Evolutionary conservation across 768 basidiomycete species (phyloP), one percentile per base, ranked within the genome.

Genomic region (Podaxis sp.): DNA sequence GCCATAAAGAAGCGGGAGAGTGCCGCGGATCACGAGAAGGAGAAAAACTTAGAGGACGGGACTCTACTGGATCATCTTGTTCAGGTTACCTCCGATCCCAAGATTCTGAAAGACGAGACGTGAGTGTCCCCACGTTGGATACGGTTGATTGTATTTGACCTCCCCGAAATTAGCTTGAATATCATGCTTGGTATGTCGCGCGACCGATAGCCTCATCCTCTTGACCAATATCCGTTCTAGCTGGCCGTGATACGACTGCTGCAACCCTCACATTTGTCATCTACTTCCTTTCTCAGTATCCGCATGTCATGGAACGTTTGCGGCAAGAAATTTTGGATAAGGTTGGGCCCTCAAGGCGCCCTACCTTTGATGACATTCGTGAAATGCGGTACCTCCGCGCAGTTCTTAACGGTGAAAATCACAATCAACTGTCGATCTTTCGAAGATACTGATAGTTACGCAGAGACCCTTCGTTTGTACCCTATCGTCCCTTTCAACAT

Each of bases 341-440:
- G 42, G 78, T 89, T 6, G 87, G 87, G 0, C 69, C 74, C 0
- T 75, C 74, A 0, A 75, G 77, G 0, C 74, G 79, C 11, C 88
- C 86, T 6, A 64, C 51, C 7, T 64, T 63, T 28, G 67, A 68
- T 24, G 64, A 80, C 57, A 80, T 89, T 66, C 76, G 76, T 30
- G 83, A 84, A 3, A 85, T 88, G 84, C 87, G 84, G 69, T 88
- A 82, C 65, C 71, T 88, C 13, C 76, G 85, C 26, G 88, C 87
- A 0, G 84, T 89, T 24, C 81, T 89, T 54, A 88, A 89, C 65
- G 87, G 87, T 86, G 49, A 40, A 69, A 52, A 46, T 5, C 28
- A 2, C 13, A 26, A 51, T 12, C 24, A 46, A 15, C 19, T 53
- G 19, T 55, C 19, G 3, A 7, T 46, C 15, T 4, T 24, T 33